phyloP scores from a whole-genome alignment of 805 yeast genomes.

The Scheffersomyces coipomensis region DNA sequence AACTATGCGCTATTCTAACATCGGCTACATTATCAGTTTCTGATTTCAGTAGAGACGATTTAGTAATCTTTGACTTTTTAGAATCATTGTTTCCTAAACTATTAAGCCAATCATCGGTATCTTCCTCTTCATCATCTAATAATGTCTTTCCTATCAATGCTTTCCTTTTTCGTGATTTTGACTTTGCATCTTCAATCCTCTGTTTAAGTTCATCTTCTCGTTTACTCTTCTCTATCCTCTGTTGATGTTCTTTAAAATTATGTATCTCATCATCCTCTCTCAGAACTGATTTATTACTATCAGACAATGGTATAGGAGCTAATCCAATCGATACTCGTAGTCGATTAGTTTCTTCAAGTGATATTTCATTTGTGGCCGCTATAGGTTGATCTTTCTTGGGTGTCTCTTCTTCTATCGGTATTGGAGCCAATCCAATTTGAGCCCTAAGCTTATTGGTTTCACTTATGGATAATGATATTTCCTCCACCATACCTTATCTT shows the following conservation, averaged over 20 bases:
- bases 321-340: slow-evolving; percentile 52
- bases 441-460: slow-evolving; percentile 44
- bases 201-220: slow-evolving; percentile 12
- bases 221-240: slow-evolving; percentile 11
- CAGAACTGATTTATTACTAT: background rate
- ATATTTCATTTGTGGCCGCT: slow-evolving; percentile 14
- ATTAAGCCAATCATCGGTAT: slow-evolving; percentile 43
- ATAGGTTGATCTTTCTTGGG: slow-evolving; percentile 1
- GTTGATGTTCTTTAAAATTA: slow-evolving; percentile 13
- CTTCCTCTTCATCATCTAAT: slow-evolving; percentile 24
- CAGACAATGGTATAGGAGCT: slow-evolving; percentile 37
- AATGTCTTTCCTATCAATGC: slow-evolving; percentile 19
- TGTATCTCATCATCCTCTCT: slow-evolving; percentile 12
- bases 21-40: slow-evolving; percentile 6
- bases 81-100: slow-evolving; percentile 20
- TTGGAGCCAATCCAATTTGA: slow-evolving; percentile 38
- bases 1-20: slow-evolving; percentile 45
- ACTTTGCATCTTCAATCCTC: slow-evolving; percentile 17
- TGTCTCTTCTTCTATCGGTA: slow-evolving; percentile 16
- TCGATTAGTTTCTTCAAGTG: slow-evolving; percentile 57
- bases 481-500: slow-evolving; percentile 13
- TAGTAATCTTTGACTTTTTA: slow-evolving; percentile 3
- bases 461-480: slow-evolving; percentile 31
- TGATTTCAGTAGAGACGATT: slow-evolving; percentile 1
- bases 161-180: slow-evolving; percentile 17